Percentiles rank a stretch among this genome's conserved stretches.
Evolutionary conservation across 495 filamentous ascomycete species (phyloP).

Genomic region (Podospora conica): DNA sequence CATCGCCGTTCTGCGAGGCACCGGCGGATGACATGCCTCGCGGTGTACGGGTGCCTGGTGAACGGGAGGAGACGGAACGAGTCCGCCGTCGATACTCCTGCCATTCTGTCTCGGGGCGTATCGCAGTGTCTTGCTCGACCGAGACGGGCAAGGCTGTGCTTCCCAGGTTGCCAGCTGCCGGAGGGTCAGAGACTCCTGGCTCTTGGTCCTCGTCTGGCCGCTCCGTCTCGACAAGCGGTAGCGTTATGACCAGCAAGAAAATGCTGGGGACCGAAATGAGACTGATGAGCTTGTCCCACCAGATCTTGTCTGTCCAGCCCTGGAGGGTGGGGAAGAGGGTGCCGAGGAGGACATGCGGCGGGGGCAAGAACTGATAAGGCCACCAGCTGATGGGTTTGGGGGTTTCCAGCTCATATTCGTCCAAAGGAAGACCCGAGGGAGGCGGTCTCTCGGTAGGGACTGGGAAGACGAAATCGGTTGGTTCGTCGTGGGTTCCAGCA

Average conservation of each 20-base stretch:
- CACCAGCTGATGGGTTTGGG: constrained; percentile 57
- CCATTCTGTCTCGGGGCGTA: constrained; percentile 44
- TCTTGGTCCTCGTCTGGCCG: constrained; percentile 46
- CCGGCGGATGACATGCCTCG: constrained; percentile 4
- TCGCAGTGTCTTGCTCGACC: constrained; percentile 17
- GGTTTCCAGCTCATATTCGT: constrained; percentile 40
- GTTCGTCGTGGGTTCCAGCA: constrained; percentile 35
- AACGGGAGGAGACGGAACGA: constrained; percentile 23
- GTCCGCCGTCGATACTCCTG: constrained; percentile 45
- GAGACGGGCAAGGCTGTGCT: constrained; percentile 28
- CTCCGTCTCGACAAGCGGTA: constrained; percentile 79
- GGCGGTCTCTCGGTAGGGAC: constrained; percentile 16
- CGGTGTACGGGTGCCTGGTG: constrained; percentile 14
- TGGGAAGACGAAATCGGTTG: constrained; percentile 32
- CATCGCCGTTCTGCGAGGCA: background rate
- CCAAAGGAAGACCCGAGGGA: constrained; percentile 24
- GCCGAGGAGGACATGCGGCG: constrained; percentile 59
- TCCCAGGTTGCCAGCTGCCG: constrained; percentile 17
- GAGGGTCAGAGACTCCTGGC: constrained; percentile 26
- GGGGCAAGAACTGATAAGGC: constrained; percentile 65
- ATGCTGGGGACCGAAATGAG: constrained; percentile 80
- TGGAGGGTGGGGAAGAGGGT: constrained; percentile 87
- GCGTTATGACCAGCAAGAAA: constrained; percentile 80
- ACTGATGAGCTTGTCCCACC: constrained; percentile 72
- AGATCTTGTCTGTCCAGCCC: constrained; percentile 66